These are phyloP conservation scores for Megacollybia platyphylla DNA, from an alignment of 1,284 basidiomycete genomes.

Conservation along the genomic window DNA sequence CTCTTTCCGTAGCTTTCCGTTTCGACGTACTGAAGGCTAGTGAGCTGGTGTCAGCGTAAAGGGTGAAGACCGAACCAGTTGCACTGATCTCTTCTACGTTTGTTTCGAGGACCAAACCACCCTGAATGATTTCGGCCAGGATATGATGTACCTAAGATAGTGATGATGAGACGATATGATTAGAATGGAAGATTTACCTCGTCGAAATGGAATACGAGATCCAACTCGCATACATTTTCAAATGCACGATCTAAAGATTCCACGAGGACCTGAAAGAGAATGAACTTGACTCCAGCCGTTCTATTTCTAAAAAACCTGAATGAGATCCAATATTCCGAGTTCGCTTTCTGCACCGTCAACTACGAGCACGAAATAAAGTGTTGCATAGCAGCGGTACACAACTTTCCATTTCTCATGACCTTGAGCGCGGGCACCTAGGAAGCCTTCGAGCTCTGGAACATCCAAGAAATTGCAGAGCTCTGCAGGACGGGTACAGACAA, in stretches of 20 bases:
- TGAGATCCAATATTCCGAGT: slow-evolving; percentile 90
- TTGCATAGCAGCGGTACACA: slow-evolving; percentile 84
- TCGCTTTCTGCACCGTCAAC: slow-evolving; percentile 94
- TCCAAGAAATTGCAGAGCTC: slow-evolving; percentile 89
- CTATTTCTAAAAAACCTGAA: slow-evolving; percentile 58
- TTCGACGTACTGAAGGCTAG: slow-evolving; percentile 41
- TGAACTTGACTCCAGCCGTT: not conserved
- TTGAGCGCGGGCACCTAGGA: slow-evolving; percentile 46
- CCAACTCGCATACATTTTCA: slow-evolving; percentile 97
- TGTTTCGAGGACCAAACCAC: slow-evolving; percentile 95
- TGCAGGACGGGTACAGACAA: slow-evolving; percentile 65
- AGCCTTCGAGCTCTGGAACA: slow-evolving; percentile 78
- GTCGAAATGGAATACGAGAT: slow-evolving; percentile 98
- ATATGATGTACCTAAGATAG: slow-evolving; percentile 77
- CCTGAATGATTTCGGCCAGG: slow-evolving; percentile 91
- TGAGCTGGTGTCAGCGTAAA: not conserved
- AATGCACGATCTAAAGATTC: slow-evolving; percentile 93
- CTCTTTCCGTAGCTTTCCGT: slow-evolving; percentile 58
- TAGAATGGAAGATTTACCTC: slow-evolving; percentile 43
- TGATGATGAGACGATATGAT: not conserved
- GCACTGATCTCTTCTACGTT: slow-evolving; percentile 85
- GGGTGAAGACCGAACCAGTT: slow-evolving; percentile 47
- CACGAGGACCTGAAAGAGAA: slow-evolving; percentile 69
- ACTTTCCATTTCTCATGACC: slow-evolving; percentile 53
- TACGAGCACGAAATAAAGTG: slow-evolving; percentile 94